Evolutionary conservation across 2,329 filamentous ascomycete species (phyloP), one percentile per base, ranked within the genome.

Genomic region (Colletotrichum sidae): DNA sequence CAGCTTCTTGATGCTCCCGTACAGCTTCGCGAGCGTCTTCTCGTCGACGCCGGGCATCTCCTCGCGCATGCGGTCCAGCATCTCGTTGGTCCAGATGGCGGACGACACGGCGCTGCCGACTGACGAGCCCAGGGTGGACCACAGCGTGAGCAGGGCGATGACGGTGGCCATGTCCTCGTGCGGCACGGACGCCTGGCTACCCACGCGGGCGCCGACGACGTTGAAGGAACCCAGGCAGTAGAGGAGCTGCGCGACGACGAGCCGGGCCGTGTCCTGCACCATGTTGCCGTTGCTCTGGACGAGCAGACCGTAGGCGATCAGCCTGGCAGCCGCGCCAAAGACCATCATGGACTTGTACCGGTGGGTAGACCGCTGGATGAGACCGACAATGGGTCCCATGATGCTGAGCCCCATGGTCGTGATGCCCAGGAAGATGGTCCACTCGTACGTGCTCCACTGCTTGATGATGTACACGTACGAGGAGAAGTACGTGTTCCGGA

Each of bases 261-360:
- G 71, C 2, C 72, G 70, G 4, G 74, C 74, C 2, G 78, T 79
- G 46, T 69, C 73, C 44, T 75, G 72, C 0, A 75, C 76, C 72
- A 74, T 79, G 10, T 68, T 61, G 10, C 71, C 72, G 47, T 70
- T 68, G 12, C 65, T 55, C 3, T 69, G 67, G 37, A 82, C 62
- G 3, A 78, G 69, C 6, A 81, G 60, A 4, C 73, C 78, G 42
- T 79, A 79, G 6, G 73, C 78, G 15, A 81, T 53, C 1, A 81
- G 61, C n/a, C 71, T 78, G 0, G 75, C 69, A 0, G 69, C 71
- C 3, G 75, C 75, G 10, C 78, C 80, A 41, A 80, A 70, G 35
- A 81, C 62, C 76, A 78, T 78, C 15, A 81, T 58, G 8, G 72
- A 68, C 72, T 81, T 81, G 76, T 81, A 82, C 1, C 79, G 74